Evolutionary conservation across 495 filamentous ascomycete species (phyloP), one percentile per base, ranked within the genome.

Genomic region (Aspergillus egyptiacus): DNA sequence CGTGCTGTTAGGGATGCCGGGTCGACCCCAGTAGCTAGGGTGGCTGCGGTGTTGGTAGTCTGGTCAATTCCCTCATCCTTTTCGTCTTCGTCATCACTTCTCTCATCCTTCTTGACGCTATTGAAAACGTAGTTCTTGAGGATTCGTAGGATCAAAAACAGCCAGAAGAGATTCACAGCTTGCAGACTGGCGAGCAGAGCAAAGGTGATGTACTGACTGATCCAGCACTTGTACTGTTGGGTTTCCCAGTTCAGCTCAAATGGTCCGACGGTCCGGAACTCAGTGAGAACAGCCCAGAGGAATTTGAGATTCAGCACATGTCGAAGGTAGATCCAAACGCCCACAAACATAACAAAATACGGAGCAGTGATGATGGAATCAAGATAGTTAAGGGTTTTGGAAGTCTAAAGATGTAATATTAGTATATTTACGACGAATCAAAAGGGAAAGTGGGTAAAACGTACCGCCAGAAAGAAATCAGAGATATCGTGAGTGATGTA

Each of bases 401-500:
- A 96, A 3, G 89, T 95, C 84, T 95, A 40, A 10, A 17, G 10
- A 6, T 2, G 5, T 2, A 13, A 19, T 2, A 27, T 48, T 11
- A 38, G 35, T 7, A 38, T 2, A 18, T 15, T 36, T 33, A 24
- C 1, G 7, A 46, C 8, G 13, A 19, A 13, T 34, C 0, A 42
- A 35, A 30, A 27, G 46, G 31, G 8, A 23, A 1, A 9, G 15
- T 32, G 19, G 17, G 4, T n/a, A 36, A 3, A 34, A 75, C 87
- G 67, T 82, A 93, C 89, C 17, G 94, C 94, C 13, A 98, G 76
- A 80, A 98, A 98, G 68, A 97, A 96, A 61, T 98, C 93, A 44
- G 82, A 87, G 53, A 97, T 86, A 56, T 98, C 93, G 60, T 95
- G 89, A 17, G 93, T 97, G 51, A 96, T 90, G 64, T 95, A 98